Base-by-base conservation (phyloP, 306 rosid genomes). In the Geum urbanum region DNA sequence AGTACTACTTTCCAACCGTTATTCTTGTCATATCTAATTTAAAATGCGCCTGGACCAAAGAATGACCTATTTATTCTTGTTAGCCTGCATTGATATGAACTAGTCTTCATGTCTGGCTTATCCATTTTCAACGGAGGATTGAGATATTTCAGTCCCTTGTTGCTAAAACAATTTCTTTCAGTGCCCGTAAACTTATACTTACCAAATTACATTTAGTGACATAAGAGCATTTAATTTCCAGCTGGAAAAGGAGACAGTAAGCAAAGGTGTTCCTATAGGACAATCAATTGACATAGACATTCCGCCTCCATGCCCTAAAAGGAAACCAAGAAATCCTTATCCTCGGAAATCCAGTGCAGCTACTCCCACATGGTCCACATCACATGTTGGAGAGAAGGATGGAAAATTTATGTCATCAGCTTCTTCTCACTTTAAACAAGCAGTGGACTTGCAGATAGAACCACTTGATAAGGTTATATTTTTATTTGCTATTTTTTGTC, bases 221-320 rank as follows among this genome's bases (percentile, higher is more conserved):
- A 27, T 16, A 74, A 20, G 4, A 11, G 13, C 10, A 63, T 76
- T 77, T 63, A 39, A 49, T 69, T 76, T 77, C 65, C 97, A 94
- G 99, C 77, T 91, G 88, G 96, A 94, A 85, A 94, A 91, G 81
- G 96, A 91, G 75, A 92, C 99, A 62, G 80, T 80, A 61, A 77
- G 83, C 47, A 94, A 86, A 80, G 96, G 97, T 41, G 77, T 83
- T 80, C 88, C 96, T 13, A 59, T 84, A 53, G 92, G 94, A 67
- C 84, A 87, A 71, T 78, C 96, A 68, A 76, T 87, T 44, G 95
- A 90, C 72, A 88, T 94, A 77, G 95, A 90, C 51, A 90, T 94
- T 54, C 98, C 98, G 49, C 98, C 98, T 71, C 98, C 98, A 49
- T 92, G 97, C 69, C 96, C 95, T 73, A 94, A 94, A 84, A 85